Base-by-base conservation (phyloP, 139 green algal species). In the Bryopsis sp. region DNA sequence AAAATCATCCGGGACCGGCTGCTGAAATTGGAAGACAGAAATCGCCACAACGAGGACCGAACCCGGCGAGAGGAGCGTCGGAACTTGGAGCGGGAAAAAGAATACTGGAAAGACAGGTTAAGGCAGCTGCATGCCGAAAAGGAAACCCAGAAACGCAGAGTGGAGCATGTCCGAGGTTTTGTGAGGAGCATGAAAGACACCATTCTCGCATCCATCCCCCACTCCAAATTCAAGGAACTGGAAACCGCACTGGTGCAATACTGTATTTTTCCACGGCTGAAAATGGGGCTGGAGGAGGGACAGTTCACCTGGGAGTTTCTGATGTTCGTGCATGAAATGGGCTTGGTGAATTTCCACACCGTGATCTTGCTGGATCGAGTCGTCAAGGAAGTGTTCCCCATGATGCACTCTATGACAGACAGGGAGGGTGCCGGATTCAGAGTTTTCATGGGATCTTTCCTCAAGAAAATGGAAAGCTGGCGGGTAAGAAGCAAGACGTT, bases 291-390 rank as follows among this genome's bases (percentile, higher is more conserved):
- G 24, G 50, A 61, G 33, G 50, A 61, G 31, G 50, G 24, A 8
- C 50, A 36, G 24, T 61, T 61, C 33, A 26, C 50, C 11, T 61
- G 31, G 31, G 50, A 61, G 19, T 61, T 61, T 61, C 6, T 61
- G 15, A 6, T 61, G 8, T 8, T 61, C 8, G 6, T 61, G 50
- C 31, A 22, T 6, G 33, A 61, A 32, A 61, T 32, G 15, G 50
- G 50, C 19, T 22, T 32, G 8, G 15, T 11, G 15, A 61, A 61
- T 61, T 61, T 61, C 19, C 50, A 22, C 8, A 61, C 50, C 6
- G 6, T 61, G 50, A 36, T 61, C 24, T 36, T 61, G 31, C 50
- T 61, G 50, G 50, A 61, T 26, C 31, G 33, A 61, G 50, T 61
- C 24, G 50, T 61, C 50, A 61, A 61, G 50, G 50, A 61, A 32